Conservation (phyloP, 192 early-diverging fungal species). For the Coemansia sp. region DNA sequence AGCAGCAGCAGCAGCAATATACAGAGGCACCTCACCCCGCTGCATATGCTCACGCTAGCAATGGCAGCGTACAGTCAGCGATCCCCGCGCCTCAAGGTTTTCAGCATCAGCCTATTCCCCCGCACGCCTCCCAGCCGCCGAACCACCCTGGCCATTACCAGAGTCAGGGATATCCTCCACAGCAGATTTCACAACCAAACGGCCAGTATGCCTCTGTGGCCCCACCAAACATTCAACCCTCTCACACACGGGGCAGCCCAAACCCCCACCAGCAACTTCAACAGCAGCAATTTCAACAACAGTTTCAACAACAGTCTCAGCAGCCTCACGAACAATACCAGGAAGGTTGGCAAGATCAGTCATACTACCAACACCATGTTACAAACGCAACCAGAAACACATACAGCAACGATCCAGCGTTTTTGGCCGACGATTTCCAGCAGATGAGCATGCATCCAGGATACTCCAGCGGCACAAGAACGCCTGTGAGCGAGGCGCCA, state of each 20-base stretch:
- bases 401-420: conserved; percentile 13
- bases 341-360: conserved; percentile 11
- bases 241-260: neutral
- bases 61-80: conserved; percentile 17
- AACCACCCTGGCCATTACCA: conserved; percentile 9
- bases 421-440: conserved; percentile 22
- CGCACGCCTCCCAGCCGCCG: conserved; percentile 4
- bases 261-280: neutral
- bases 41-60: conserved; percentile 1
- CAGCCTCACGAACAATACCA: conserved; percentile 18
- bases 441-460: conserved; percentile 28
- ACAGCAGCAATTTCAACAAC: conserved; percentile 11
- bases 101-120: conserved; percentile 9
- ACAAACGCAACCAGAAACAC: neutral
- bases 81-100: conserved; percentile 35
- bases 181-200: conserved; percentile 13
- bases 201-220: conserved; percentile 13
- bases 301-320: conserved; percentile 12
- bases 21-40: neutral
- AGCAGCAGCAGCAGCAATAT: conserved; percentile 4
- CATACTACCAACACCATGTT: conserved; percentile 30
- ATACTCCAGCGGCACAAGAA: conserved; percentile 6
- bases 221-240: conserved; percentile 3
- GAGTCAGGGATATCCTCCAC: conserved; percentile 16
- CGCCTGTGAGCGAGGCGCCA: conserved; percentile 1